These are phyloP conservation scores for Salix viminalis DNA, from an alignment of 345 rosid genomes.

Conservation along the genomic window DNA sequence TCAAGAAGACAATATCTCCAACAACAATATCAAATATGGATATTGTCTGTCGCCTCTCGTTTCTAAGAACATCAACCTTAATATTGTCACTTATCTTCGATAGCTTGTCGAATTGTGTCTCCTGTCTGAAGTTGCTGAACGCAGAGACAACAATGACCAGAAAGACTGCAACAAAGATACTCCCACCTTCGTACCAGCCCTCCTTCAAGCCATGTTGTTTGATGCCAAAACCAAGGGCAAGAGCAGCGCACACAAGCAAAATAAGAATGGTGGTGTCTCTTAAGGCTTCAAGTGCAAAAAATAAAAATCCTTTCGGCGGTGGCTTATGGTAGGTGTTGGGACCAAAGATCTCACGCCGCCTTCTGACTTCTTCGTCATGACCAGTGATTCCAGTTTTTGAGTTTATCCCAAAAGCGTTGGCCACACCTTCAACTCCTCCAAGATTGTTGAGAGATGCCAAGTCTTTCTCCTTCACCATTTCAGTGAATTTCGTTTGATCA, in stretches of 20 bases:
- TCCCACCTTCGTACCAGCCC: constrained; percentile 35
- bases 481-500: constrained; percentile 30
- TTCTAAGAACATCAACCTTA: constrained; percentile 15
- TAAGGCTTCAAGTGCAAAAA: constrained; percentile 53
- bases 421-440: constrained; percentile 53
- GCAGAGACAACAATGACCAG: constrained; percentile 29
- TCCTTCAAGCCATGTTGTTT: constrained; percentile 20
- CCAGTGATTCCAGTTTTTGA: constrained; percentile 42
- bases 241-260: constrained; percentile 24
- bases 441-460: constrained; percentile 25
- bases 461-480: constrained; percentile 44
- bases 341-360: constrained; percentile 43
- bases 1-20: constrained; percentile 28
- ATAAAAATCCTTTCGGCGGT: constrained; percentile 53
- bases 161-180: constrained; percentile 27
- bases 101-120: constrained; percentile 24
- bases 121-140: constrained; percentile 29
- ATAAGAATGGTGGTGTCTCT: constrained; percentile 53
- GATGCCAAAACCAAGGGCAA: constrained; percentile 27
- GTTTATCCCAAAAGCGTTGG: constrained; percentile 47
- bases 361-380: constrained; percentile 31
- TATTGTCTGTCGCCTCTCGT: constrained; percentile 14
- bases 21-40: constrained; percentile 31
- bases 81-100: constrained; percentile 17
- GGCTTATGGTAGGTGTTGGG: constrained; percentile 56